Evolutionary conservation across 2,329 filamentous ascomycete genomes (phyloP).

Genomic region (Aspergillus alliaceus): DNA sequence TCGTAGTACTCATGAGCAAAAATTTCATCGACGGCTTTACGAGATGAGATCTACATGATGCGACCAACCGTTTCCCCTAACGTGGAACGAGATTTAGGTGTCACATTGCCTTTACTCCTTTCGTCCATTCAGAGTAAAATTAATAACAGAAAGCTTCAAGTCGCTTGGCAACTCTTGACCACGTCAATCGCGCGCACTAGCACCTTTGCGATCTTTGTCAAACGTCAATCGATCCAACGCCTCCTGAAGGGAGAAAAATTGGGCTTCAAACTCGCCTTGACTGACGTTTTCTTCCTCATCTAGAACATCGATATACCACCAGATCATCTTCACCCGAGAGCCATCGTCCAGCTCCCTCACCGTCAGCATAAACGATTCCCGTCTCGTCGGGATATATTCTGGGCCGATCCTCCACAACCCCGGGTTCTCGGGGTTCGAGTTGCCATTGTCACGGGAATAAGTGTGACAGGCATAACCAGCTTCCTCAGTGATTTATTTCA

Average conservation of each 20-base stretch:
- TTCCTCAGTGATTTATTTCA: constrained; percentile 2
- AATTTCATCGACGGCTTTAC: too few species aligned
- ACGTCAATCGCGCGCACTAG: not conserved
- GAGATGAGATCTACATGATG: too few species aligned
- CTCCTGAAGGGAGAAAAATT: not conserved
- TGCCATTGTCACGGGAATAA: not conserved
- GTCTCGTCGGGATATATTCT: not conserved
- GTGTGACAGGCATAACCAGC: constrained; percentile 2
- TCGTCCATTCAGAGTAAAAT: too few species aligned
- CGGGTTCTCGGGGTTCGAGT: not conserved
- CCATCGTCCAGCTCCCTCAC: not conserved
- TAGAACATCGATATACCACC: constrained; percentile 8
- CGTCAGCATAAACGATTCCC: constrained; percentile 4
- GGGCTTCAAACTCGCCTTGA: not conserved
- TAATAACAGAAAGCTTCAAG: not conserved
- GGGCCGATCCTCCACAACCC: not conserved
- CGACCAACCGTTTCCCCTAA: too few species aligned
- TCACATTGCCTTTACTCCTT: too few species aligned
- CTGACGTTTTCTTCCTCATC: not conserved
- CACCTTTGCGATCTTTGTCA: not conserved
- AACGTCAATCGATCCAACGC: not conserved
- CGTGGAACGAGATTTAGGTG: too few species aligned
- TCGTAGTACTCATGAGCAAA: too few species aligned
- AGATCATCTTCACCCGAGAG: not conserved
- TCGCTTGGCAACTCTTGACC: not conserved